A percentile compares a stretch with the other conserved stretches of the same genome.
phyloP scores from a whole-genome alignment of 2,329 filamentous ascomycete species.

The Grosmannia penicillata region DNA sequence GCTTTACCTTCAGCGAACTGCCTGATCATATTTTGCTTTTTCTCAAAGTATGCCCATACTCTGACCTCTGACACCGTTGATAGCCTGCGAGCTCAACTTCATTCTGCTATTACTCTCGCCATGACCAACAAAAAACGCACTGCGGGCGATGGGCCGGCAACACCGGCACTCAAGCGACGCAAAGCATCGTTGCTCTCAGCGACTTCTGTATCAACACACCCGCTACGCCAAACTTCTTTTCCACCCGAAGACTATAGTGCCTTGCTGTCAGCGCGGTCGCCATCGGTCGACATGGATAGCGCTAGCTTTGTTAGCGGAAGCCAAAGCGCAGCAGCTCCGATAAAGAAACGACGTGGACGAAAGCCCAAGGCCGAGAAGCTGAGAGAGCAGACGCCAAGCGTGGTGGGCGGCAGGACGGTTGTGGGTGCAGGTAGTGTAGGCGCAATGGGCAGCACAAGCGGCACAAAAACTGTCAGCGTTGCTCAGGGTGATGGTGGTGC shows the following conservation, averaged over 20 bases:
- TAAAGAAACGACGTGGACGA: slow-evolving; percentile 46
- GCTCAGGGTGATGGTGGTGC: slow-evolving; percentile 20
- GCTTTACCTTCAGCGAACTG: too few relatives aligned
- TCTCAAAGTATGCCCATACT: background rate
- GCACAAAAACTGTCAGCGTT: too few relatives aligned
- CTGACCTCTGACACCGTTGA: too few relatives aligned
- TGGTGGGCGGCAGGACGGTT: slow-evolving; percentile 26
- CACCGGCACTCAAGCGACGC: slow-evolving; percentile 45
- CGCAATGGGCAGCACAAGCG: slow-evolving; percentile 19
- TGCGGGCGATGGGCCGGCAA: slow-evolving; percentile 34
- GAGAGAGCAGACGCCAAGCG: slow-evolving; percentile 23
- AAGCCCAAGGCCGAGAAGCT: slow-evolving; percentile 42
- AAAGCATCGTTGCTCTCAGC: slow-evolving; percentile 52
- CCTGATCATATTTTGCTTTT: background rate
- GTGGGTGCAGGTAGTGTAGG: slow-evolving; percentile 27
- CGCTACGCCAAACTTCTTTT: slow-evolving; percentile 69
- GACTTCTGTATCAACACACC: slow-evolving; percentile 40
- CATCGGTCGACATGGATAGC: slow-evolving; percentile 49
- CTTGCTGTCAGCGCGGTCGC: slow-evolving; percentile 44
- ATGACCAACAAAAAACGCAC: slow-evolving; percentile 42
- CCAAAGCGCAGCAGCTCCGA: slow-evolving; percentile 24
- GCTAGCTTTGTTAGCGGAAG: slow-evolving; percentile 47
- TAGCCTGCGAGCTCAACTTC: slow-evolving; percentile 19
- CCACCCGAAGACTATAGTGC: slow-evolving; percentile 48
- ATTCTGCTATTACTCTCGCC: slow-evolving; percentile 15